phyloP scores from a whole-genome alignment of 805 yeast species.

The Ogataea pignaliae region DNA sequence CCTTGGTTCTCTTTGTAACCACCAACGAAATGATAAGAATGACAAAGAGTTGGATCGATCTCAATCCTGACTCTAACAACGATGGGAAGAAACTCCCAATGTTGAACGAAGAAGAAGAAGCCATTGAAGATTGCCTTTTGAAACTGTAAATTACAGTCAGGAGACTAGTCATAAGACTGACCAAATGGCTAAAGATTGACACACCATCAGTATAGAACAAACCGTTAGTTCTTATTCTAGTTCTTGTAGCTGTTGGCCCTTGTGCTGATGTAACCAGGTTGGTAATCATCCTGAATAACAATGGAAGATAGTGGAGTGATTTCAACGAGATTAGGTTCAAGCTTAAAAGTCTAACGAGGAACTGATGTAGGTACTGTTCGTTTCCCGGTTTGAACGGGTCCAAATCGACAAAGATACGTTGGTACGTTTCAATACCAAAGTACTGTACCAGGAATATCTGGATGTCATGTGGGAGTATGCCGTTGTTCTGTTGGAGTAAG shows the following conservation, averaged over 20 bases:
- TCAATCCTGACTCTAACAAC: too few species aligned
- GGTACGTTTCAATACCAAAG: conserved; percentile 25
- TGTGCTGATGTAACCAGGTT: not conserved
- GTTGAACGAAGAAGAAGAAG: too few species aligned
- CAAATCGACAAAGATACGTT: conserved; percentile 23
- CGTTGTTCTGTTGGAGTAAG: not conserved
- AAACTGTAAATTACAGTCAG: too few species aligned
- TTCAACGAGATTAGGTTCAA: not conserved
- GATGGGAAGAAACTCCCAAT: too few species aligned
- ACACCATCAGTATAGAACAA: not conserved
- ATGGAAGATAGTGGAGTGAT: not conserved
- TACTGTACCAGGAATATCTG: conserved; percentile 19
- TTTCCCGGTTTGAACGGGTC: conserved; percentile 18
- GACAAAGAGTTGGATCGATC: not conserved
- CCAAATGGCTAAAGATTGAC: not conserved
- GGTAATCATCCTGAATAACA: not conserved
- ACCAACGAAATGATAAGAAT: not conserved
- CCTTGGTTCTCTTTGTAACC: not conserved
- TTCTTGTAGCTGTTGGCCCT: not conserved
- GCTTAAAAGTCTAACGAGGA: conserved; percentile 1
- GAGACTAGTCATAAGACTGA: not conserved
- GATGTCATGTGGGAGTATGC: conserved; percentile 19
- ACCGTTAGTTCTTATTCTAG: not conserved
- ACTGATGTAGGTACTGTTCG: conserved; percentile 5
- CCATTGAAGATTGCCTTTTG: too few species aligned